Evolutionary conservation across 352 stramenopile species (phyloP).

Genomic region (Ophiocytium majus): DNA sequence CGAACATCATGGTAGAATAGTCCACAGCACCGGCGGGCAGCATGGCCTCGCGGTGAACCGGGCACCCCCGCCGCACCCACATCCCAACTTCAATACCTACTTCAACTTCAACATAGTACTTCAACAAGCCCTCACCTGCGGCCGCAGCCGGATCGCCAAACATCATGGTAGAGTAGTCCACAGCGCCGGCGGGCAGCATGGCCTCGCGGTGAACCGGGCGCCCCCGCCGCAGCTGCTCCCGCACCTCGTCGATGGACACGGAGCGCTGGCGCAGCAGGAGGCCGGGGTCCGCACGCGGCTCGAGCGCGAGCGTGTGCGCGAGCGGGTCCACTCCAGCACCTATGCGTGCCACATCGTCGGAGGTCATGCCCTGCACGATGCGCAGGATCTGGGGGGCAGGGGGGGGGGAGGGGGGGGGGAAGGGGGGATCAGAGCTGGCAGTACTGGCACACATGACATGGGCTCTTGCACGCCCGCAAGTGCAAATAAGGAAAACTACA

Average conservation of each 20-base stretch:
- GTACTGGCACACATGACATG: not conserved
- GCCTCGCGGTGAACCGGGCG: constrained; percentile 75
- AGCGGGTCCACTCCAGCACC: constrained; percentile 1
- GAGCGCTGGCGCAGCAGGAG: constrained; percentile 81
- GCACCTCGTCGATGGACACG: constrained; percentile 84
- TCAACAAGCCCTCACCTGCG: no score
- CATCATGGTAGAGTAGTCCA: constrained; percentile 1
- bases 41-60: constrained; percentile 70
- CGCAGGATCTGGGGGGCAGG: not conserved
- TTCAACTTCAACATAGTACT: no score
- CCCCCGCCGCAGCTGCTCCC: constrained; percentile 80
- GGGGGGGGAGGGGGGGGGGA: not conserved
- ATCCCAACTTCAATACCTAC: constrained; percentile 81
- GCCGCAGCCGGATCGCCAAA: not conserved
- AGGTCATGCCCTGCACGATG: constrained; percentile 6
- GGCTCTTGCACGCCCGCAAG: not conserved
- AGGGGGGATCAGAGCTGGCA: not conserved
- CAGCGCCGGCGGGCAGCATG: not conserved
- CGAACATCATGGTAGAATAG: not conserved
- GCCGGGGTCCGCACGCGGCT: constrained; percentile 68
- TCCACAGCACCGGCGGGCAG: not conserved
- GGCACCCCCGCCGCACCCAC: constrained; percentile 78
- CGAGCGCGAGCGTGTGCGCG: not conserved
- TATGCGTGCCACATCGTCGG: not conserved
- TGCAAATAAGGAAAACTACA: no score